These are phyloP conservation scores for Volvariella surrecta DNA, from an alignment of 1,284 basidiomycete genomes.

Conservation along the genomic window DNA sequence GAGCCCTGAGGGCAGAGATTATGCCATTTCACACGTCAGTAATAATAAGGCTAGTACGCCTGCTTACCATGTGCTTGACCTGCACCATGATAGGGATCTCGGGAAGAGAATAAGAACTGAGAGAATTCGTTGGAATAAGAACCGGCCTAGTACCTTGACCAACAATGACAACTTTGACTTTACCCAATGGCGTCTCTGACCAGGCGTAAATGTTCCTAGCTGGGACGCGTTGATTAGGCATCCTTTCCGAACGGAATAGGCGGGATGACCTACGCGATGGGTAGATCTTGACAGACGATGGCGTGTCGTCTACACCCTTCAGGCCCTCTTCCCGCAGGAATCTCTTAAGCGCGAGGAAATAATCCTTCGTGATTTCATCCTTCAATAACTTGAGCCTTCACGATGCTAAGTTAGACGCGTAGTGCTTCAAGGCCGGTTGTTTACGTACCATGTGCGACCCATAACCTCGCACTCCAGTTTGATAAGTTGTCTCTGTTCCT, in stretches of 20 bases:
- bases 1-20: slow-evolving; percentile 37
- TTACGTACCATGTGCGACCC: slow-evolving; percentile 64
- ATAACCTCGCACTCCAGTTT: slow-evolving; percentile 62
- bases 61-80: slow-evolving; percentile 63
- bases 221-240: slow-evolving; percentile 29
- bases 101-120: background rate
- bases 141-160: slow-evolving; percentile 49
- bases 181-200: slow-evolving; percentile 73
- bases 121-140: background rate
- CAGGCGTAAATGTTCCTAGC: slow-evolving; percentile 66
- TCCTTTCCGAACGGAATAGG: background rate
- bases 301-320: slow-evolving; percentile 38
- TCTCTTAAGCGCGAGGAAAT: slow-evolving; percentile 64
- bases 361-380: slow-evolving; percentile 66
- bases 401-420: slow-evolving; percentile 1
- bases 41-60: slow-evolving; percentile 5
- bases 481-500: slow-evolving; percentile 50
- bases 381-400: slow-evolving; percentile 63
- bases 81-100: slow-evolving; percentile 62
- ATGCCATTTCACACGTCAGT: background rate
- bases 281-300: slow-evolving; percentile 42
- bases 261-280: slow-evolving; percentile 45
- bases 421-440: background rate
- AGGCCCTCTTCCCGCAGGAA: slow-evolving; percentile 67
- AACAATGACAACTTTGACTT: slow-evolving; percentile 73